Base-by-base conservation (phyloP, 345 rosid species). In the Boechera stricta region DNA sequence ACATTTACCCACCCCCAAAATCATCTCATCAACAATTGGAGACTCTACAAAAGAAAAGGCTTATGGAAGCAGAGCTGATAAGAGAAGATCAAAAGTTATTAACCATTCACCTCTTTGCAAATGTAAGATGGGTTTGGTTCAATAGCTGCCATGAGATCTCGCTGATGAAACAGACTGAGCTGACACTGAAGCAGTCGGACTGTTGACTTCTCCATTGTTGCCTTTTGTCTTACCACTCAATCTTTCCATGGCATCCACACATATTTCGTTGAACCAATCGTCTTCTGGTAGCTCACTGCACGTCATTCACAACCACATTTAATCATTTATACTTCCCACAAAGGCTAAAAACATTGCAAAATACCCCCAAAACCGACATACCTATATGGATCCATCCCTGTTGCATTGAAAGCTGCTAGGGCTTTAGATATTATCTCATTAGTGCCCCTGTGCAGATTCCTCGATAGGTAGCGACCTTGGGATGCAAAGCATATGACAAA, bases 101-200 rank as follows among this genome's bases (percentile, higher is more conserved):
- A 53, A 64, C 58, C 69, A 41, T 21, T 51, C 55, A 41, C 48
- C 47, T 21, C 79, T 61, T 69, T 69, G 61, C 38, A 76, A 39
- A 52, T 42, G 58, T 24, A 69, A 69, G 75, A 77, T 54, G 67
- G 71, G 11, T 60, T 55, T 39, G 68, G 44, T 60, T 79, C 71
- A 80, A 48, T 80, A 74, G 67, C 99, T 96, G 55, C 99, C 95
- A 53, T 90, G 97, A 28, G 99, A 93, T 80, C 97, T 86, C 59
- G 88, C 86, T 0, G 99, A 96, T 63, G 99, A 91, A 63, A 93
- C 90, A 60, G 99, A 96, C 54, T 93, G 99, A 15, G 99, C 98
- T 2, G 99, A 95, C 48, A 95, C 89, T 7, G 98, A 95, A 42
- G 97, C 98, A 18, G 98, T 96, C 12, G 99, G 99, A 87, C 99